Evolutionary conservation across 305 asterid genomes (phyloP).

Genomic region (Withania somnifera): DNA sequence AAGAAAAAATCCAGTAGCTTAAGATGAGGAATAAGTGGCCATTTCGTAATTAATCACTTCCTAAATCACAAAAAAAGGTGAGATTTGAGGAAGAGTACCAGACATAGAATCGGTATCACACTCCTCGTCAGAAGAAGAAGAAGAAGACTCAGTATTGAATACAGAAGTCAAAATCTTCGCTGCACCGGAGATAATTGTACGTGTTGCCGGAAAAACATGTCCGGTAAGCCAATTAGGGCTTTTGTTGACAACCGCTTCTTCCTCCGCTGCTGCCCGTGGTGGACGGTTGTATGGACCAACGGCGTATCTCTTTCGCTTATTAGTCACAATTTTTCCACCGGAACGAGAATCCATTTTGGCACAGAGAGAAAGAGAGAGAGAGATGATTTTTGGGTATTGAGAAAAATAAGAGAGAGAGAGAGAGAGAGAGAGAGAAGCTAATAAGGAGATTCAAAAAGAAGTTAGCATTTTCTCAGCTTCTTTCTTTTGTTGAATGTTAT

Average conservation of each 20-base stretch:
- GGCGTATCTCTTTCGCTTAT: slow-evolving; percentile 41
- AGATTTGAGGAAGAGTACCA: no score
- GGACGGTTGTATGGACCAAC: slow-evolving; percentile 54
- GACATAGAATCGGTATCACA: slow-evolving; percentile 11
- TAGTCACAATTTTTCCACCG: slow-evolving; percentile 52
- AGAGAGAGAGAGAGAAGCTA: no score
- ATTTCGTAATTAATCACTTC: no score
- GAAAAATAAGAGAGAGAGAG: no score
- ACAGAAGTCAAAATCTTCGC: slow-evolving; percentile 43
- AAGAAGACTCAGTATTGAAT: slow-evolving; percentile 37
- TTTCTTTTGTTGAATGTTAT: no score
- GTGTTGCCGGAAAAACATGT: slow-evolving; percentile 53
- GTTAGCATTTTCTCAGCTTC: no score
- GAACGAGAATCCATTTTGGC: slow-evolving; percentile 13
- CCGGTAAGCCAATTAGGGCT: slow-evolving; percentile 57
- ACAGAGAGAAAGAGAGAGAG: no score
- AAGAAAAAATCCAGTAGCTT: no score
- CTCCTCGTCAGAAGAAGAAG: slow-evolving; percentile 28
- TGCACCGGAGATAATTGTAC: slow-evolving; percentile 52
- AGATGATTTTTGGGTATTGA: no score
- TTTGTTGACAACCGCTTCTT: slow-evolving; percentile 9
- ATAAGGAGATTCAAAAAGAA: no score
- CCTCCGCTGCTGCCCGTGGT: slow-evolving; percentile 13
- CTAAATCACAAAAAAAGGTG: no score
- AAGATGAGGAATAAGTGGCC: no score